Conservation (phyloP, 345 rosid species). For the Excoecaria agallocha region DNA sequence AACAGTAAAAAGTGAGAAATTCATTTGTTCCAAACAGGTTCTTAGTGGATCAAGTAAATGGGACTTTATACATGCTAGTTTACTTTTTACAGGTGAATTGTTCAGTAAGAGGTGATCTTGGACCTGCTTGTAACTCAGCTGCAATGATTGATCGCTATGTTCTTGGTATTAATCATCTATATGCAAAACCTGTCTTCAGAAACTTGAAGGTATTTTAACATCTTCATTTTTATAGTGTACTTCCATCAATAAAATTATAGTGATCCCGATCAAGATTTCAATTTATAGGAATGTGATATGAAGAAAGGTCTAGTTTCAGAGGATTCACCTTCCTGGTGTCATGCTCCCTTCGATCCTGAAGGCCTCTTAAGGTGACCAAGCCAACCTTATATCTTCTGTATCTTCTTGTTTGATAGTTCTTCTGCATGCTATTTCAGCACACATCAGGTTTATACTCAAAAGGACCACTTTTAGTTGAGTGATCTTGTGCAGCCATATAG, state of each 20-base stretch:
- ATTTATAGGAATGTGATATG: slow-evolving; percentile 40
- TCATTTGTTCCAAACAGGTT: no score
- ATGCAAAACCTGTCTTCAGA: slow-evolving; percentile 41
- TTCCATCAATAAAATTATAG: not conserved
- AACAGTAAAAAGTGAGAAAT: no score
- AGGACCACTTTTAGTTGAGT: not conserved
- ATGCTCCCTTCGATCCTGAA: slow-evolving; percentile 51
- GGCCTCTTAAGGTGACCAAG: slow-evolving; percentile 39
- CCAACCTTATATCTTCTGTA: slow-evolving; percentile 5
- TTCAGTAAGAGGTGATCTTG: slow-evolving; percentile 43
- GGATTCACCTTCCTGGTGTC: slow-evolving; percentile 46
- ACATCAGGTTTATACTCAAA: not conserved
- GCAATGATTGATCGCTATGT: slow-evolving; percentile 47
- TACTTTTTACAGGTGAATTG: slow-evolving; percentile 37
- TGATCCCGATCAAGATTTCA: slow-evolving; percentile 1
- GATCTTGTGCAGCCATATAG: not conserved
- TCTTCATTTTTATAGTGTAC: not conserved
- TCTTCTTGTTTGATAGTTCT: not conserved
- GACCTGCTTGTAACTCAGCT: slow-evolving; percentile 53
- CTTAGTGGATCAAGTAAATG: not conserved
- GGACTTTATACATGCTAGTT: not conserved
- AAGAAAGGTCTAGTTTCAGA: slow-evolving; percentile 29
- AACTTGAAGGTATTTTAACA: slow-evolving; percentile 35
- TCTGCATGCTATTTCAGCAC: not conserved
- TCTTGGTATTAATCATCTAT: slow-evolving; percentile 41